These are phyloP conservation scores for Diaporthe amygdali DNA, from an alignment of 2,329 filamentous ascomycete species.

Conservation along the genomic window DNA sequence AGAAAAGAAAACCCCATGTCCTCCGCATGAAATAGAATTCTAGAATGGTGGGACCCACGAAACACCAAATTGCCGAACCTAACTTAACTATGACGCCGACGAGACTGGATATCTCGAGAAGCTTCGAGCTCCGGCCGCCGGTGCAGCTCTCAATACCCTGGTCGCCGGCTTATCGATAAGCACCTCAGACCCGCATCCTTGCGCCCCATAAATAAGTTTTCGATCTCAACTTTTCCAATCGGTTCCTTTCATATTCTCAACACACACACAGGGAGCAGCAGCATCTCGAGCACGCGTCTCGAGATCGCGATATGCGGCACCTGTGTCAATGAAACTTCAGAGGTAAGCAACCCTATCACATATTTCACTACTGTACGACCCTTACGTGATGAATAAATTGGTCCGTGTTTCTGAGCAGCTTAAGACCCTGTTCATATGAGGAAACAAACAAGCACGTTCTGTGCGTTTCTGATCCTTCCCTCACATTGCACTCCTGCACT, in stretches of 20 bases:
- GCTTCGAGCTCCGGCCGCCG: neutral
- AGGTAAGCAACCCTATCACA: neutral
- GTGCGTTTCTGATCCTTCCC: constrained; percentile 69
- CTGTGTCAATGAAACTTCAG: neutral
- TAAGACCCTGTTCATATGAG: constrained; percentile 81
- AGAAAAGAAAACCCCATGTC: neutral
- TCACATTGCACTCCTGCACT: neutral
- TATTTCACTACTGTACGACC: constrained; percentile 9
- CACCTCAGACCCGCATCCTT: neutral
- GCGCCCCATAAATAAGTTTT: constrained; percentile 3
- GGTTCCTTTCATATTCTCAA: neutral
- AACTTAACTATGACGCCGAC: constrained; percentile 3
- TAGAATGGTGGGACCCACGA: neutral
- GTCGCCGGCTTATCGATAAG: constrained; percentile 20
- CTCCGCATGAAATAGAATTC: neutral
- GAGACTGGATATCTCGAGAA: constrained; percentile 22
- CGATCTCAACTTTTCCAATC: neutral
- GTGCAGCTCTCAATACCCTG: neutral
- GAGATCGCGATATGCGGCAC: neutral
- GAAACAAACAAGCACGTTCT: constrained; percentile 65
- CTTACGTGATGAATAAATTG: constrained; percentile 77
- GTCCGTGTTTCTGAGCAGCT: constrained; percentile 87
- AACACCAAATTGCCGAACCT: neutral
- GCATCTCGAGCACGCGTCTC: neutral
- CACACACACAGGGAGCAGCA: neutral